Percentiles rank a stretch among this genome's conserved stretches.
phyloP scores from a whole-genome alignment of 208 protist species.

The Crithidia brevicula region DNA sequence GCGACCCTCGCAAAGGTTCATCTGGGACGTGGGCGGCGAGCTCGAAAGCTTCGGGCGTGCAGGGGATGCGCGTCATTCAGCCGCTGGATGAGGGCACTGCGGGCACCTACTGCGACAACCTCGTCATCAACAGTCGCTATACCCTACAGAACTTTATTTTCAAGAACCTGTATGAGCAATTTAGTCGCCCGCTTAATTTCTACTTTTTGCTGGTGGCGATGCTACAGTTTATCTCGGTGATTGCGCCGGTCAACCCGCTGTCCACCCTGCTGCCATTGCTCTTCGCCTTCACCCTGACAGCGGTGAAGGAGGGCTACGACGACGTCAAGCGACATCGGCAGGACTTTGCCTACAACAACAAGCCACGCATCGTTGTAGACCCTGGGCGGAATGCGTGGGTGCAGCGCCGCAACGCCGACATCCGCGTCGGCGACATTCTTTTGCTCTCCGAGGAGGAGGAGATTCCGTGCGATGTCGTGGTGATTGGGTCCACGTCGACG shows the following conservation, averaged over 20 bases:
- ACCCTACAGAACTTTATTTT: constrained; percentile 95
- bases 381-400: constrained; percentile 29
- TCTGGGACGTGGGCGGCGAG: background rate
- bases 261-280: constrained; percentile 92
- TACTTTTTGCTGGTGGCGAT: constrained; percentile 96
- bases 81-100: constrained; percentile 50
- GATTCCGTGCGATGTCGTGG: constrained; percentile 92
- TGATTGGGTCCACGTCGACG: constrained; percentile 54
- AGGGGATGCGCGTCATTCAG: constrained; percentile 45
- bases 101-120: constrained; percentile 78
- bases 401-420: constrained; percentile 48
- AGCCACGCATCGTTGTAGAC: constrained; percentile 48
- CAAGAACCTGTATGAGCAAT: constrained; percentile 97
- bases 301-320: constrained; percentile 95
- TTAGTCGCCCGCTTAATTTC: constrained; percentile 93
- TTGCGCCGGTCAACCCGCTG: constrained; percentile 93
- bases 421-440: constrained; percentile 89
- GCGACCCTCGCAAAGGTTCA: background rate
- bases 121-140: constrained; percentile 94
- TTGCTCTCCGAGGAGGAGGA: constrained; percentile 75
- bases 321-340: constrained; percentile 90
- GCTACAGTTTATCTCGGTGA: constrained; percentile 92
- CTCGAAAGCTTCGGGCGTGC: background rate
- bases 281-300: constrained; percentile 94
- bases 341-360: constrained; percentile 82